A percentile compares a stretch with the other conserved stretches of the same genome.
Conservation (phyloP, 1,284 basidiomycete species). For the Microbotryum intermedium region DNA sequence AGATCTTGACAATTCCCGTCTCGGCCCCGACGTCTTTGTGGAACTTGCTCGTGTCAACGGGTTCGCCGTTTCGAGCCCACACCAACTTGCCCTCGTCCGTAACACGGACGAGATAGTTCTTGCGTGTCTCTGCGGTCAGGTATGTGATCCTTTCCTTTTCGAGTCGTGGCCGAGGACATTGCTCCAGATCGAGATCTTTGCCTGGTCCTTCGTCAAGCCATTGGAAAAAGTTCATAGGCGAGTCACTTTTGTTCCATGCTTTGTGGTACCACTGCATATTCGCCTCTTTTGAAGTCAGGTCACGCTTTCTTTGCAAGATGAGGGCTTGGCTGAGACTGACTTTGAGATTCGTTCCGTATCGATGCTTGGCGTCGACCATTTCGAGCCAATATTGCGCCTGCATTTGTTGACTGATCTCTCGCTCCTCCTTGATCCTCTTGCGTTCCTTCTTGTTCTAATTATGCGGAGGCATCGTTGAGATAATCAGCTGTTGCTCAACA, state of each 20-base stretch:
- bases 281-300: constrained; percentile 1
- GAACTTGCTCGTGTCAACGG: constrained; percentile 41
- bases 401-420: constrained; percentile 25
- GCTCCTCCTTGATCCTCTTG: constrained; percentile 14
- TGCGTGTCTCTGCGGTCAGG: constrained; percentile 57
- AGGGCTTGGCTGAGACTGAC: not conserved
- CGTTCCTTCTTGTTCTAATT: constrained; percentile 12
- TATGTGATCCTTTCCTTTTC: constrained; percentile 57
- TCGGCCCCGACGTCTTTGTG: constrained; percentile 31
- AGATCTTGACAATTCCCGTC: constrained; percentile 36
- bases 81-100: constrained; percentile 56
- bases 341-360: constrained; percentile 56
- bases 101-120: constrained; percentile 61
- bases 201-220: constrained; percentile 66
- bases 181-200: constrained; percentile 54
- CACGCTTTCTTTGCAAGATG: constrained; percentile 27
- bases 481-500: not conserved
- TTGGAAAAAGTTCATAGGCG: constrained; percentile 59
- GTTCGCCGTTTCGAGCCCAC: constrained; percentile 60
- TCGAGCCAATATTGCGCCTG: constrained; percentile 51
- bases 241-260: constrained; percentile 56
- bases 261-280: constrained; percentile 50
- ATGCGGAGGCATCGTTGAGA: too few relatives aligned
- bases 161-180: constrained; percentile 58
- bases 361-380: constrained; percentile 60